Percentiles rank a stretch among this genome's conserved stretches.
Evolutionary conservation across 2,329 filamentous ascomycete genomes (phyloP).

Genomic region (Stagonosporopsis chrysanthemi): DNA sequence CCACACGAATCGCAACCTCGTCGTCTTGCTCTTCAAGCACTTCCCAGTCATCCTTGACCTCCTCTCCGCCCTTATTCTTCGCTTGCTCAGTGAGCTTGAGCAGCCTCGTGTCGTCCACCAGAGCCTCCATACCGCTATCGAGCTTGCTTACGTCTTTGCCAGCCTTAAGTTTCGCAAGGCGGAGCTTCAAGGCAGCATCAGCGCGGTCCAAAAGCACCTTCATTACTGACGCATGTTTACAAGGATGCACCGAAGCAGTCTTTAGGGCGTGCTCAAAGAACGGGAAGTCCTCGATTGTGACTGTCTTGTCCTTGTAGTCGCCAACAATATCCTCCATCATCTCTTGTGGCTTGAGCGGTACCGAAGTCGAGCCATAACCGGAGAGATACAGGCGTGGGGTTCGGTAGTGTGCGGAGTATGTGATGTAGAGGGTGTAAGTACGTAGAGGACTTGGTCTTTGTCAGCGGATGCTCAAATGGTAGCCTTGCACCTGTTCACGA

Average conservation of each 20-base stretch:
- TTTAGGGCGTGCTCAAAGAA: slow-evolving; percentile 92
- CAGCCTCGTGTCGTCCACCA: slow-evolving; percentile 81
- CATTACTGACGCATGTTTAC: slow-evolving; percentile 98
- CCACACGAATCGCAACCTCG: slow-evolving; percentile 83
- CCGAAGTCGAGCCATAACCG: slow-evolving; percentile 80
- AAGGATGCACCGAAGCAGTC: slow-evolving; percentile 96
- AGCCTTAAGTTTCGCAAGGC: slow-evolving; percentile 79
- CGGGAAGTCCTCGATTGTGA: slow-evolving; percentile 96
- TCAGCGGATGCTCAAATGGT: slow-evolving; percentile 21
- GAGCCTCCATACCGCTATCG: slow-evolving; percentile 75
- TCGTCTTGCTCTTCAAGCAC: slow-evolving; percentile 68
- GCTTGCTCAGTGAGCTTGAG: slow-evolving; percentile 63
- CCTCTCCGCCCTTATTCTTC: slow-evolving; percentile 52
- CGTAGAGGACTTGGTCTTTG: slow-evolving; percentile 70
- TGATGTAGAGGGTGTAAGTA: slow-evolving; percentile 98
- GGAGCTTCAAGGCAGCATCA: slow-evolving; percentile 88
- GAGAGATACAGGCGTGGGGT: slow-evolving; percentile 95
- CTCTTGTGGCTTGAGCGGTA: slow-evolving; percentile 79
- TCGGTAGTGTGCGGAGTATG: slow-evolving; percentile 95
- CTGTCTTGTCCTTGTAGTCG: slow-evolving; percentile 98
- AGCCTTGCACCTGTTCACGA: neutral
- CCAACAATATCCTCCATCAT: slow-evolving; percentile 99
- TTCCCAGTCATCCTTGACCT: slow-evolving; percentile 66
- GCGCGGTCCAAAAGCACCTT: slow-evolving; percentile 95
- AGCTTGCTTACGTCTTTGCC: slow-evolving; percentile 62